These are phyloP conservation scores for Dactylonectria macrodidyma DNA, from an alignment of 2,329 filamentous ascomycete species.

Conservation along the genomic window DNA sequence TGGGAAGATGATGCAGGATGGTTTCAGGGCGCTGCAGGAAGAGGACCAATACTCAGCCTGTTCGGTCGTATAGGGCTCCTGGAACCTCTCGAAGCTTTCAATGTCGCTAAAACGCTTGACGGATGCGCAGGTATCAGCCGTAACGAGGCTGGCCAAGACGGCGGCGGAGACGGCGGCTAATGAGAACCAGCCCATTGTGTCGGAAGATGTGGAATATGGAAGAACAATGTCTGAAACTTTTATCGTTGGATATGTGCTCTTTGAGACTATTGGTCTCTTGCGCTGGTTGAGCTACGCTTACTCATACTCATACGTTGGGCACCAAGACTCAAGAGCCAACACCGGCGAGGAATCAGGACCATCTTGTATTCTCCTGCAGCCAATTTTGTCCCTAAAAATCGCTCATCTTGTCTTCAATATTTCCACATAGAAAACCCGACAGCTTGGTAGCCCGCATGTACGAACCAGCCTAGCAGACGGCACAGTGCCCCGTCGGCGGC, in stretches of 20 bases:
- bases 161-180: neutral
- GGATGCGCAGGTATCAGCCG: slow-evolving; percentile 26
- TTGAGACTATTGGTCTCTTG: too few relatives aligned
- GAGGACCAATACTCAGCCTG: slow-evolving; percentile 63
- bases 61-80: slow-evolving; percentile 54
- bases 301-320: neutral
- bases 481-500: too few relatives aligned
- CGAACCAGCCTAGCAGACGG: too few relatives aligned
- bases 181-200: neutral
- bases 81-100: slow-evolving; percentile 25
- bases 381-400: too few relatives aligned
- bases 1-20: slow-evolving; percentile 64
- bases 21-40: slow-evolving; percentile 58
- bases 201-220: neutral
- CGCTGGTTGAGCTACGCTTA: too few relatives aligned
- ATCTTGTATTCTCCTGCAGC: too few relatives aligned
- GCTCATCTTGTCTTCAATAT: too few relatives aligned
- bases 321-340: too few relatives aligned
- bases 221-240: neutral
- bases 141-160: neutral
- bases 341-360: too few relatives aligned
- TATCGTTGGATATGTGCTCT: neutral
- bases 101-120: slow-evolving; percentile 19
- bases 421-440: too few relatives aligned
- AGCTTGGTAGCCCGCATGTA: too few relatives aligned